Evolutionary conservation across 1,284 basidiomycete genomes (phyloP).

Genomic region (Malassezia sympodialis): DNA sequence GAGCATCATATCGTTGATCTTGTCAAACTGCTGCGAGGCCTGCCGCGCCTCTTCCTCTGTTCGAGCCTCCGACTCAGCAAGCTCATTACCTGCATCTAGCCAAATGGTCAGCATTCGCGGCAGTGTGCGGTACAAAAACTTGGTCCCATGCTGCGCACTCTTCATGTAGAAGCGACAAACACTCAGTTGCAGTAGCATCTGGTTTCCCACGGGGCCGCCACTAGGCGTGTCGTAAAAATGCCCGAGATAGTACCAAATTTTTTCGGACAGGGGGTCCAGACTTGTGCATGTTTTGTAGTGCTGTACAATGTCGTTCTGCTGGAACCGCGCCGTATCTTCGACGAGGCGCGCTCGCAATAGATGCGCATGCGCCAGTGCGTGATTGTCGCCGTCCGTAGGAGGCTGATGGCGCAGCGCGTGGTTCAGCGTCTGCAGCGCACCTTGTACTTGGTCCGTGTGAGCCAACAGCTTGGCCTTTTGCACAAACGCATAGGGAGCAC

Average conservation of each 20-base stretch:
- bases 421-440: slow-evolving; percentile 79
- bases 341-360: slow-evolving; percentile 87
- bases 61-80: slow-evolving; percentile 11
- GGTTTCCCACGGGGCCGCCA: slow-evolving; percentile 51
- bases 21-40: slow-evolving; percentile 23
- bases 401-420: slow-evolving; percentile 56
- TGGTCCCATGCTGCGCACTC: slow-evolving; percentile 73
- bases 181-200: slow-evolving; percentile 47
- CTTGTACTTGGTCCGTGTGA: slow-evolving; percentile 68
- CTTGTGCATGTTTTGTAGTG: slow-evolving; percentile 45
- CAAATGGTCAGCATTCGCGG: slow-evolving; percentile 89
- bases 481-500: slow-evolving; percentile 71
- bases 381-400: slow-evolving; percentile 13
- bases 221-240: slow-evolving; percentile 32
- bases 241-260: slow-evolving; percentile 36
- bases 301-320: slow-evolving; percentile 56
- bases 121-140: slow-evolving; percentile 92
- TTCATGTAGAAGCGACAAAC: slow-evolving; percentile 63
- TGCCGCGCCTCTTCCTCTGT: slow-evolving; percentile 24
- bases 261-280: slow-evolving; percentile 56
- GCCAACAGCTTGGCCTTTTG: slow-evolving; percentile 82
- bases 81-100: slow-evolving; percentile 75
- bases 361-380: slow-evolving; percentile 57
- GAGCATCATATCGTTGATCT: slow-evolving; percentile 52
- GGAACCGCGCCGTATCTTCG: slow-evolving; percentile 73